Evolutionary conservation across 2,329 filamentous ascomycete species (phyloP).

Genomic region (Ophiocordyceps camponoti-saundersi): DNA sequence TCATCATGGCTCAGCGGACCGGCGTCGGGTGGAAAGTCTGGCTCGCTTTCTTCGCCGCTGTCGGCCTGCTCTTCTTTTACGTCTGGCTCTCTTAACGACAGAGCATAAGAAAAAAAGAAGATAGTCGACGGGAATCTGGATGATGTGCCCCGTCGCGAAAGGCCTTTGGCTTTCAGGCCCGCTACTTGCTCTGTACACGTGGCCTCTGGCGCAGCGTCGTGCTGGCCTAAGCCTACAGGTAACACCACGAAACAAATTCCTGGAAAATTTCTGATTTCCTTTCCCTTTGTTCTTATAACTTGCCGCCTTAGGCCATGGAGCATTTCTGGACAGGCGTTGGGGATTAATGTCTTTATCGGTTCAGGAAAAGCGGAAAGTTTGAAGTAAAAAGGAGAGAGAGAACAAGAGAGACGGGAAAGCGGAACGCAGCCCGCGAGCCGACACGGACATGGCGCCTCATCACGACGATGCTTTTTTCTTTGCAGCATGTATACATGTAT

Average conservation of each 20-base stretch:
- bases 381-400: background rate
- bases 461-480: background rate
- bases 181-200: background rate
- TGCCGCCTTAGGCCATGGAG: background rate
- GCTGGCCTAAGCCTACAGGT: background rate
- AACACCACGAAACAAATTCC: background rate
- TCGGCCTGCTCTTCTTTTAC: constrained; percentile 72
- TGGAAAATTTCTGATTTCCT: too few species aligned
- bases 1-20: constrained; percentile 84
- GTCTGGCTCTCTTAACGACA: constrained; percentile 65
- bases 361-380: background rate
- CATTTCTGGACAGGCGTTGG: constrained; percentile 1
- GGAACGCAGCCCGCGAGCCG: too few species aligned
- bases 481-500: background rate
- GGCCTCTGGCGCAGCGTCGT: background rate
- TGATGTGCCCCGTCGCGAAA: too few species aligned
- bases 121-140: too few species aligned
- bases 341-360: background rate
- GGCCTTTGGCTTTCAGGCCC: too few species aligned
- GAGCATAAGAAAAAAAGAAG: too few species aligned
- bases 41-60: constrained; percentile 73
- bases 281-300: background rate
- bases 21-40: constrained; percentile 95
- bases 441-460: background rate
- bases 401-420: background rate